phyloP scores from a whole-genome alignment of 768 basidiomycete genomes.

The Psilocybe cubensis region DNA sequence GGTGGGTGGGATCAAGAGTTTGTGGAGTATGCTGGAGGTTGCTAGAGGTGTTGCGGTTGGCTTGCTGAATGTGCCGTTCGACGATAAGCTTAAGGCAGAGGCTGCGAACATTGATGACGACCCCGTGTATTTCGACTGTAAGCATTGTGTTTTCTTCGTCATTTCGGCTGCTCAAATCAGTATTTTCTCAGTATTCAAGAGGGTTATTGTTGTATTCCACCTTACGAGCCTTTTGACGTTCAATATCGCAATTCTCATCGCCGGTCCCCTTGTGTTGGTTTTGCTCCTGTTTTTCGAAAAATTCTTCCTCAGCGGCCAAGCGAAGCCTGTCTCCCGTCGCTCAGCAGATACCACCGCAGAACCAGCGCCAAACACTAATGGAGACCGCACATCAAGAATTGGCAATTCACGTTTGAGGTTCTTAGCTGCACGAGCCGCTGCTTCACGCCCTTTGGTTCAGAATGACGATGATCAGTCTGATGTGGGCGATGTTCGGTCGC shows the following conservation, averaged over 20 bases:
- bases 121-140: constrained; percentile 77
- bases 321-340: background rate
- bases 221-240: constrained; percentile 51
- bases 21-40: constrained; percentile 84
- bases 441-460: background rate
- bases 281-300: constrained; percentile 39
- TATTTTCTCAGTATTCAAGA: constrained; percentile 58
- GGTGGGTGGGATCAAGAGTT: constrained; percentile 48
- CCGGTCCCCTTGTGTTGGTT: constrained; percentile 61
- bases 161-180: background rate
- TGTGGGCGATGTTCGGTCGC: background rate
- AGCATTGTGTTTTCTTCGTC: constrained; percentile 24
- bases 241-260: constrained; percentile 63
- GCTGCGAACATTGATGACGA: constrained; percentile 27
- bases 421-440: background rate
- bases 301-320: constrained; percentile 17
- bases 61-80: constrained; percentile 46
- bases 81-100: constrained; percentile 1
- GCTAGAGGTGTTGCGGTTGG: constrained; percentile 55
- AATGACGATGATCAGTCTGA: constrained; percentile 2
- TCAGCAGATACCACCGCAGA: background rate
- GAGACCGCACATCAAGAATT: background rate
- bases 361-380: background rate
- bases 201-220: constrained; percentile 56
- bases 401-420: background rate